Evolutionary conservation across 768 basidiomycete species (phyloP).

Genomic region (Psilocybe azurescens): DNA sequence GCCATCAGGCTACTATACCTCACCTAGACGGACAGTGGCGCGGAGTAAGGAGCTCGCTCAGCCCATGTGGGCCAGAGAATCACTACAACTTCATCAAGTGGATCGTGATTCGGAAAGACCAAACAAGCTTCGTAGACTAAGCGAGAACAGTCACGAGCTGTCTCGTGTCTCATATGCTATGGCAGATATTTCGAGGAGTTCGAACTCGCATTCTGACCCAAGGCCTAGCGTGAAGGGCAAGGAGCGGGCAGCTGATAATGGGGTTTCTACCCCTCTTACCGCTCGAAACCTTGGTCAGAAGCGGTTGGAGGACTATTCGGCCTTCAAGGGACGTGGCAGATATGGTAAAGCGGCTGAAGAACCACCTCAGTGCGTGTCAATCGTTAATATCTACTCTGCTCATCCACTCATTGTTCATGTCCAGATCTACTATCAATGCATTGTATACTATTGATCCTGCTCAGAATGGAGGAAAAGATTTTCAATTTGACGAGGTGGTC

Average conservation of each 20-base stretch:
- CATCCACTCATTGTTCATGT: background rate
- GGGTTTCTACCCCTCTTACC: conserved; percentile 28
- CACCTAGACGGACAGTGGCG: background rate
- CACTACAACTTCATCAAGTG: background rate
- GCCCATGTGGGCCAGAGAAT: background rate
- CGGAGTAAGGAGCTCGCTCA: background rate
- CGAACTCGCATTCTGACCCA: conserved; percentile 5
- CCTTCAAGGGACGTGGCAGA: conserved; percentile 64
- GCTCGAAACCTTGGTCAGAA: conserved; percentile 25
- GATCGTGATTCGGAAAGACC: conserved; percentile 15
- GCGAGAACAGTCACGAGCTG: conserved; percentile 9
- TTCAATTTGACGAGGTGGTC: conserved; percentile 80
- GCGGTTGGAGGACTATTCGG: conserved; percentile 44
- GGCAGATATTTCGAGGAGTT: background rate
- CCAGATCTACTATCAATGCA: conserved; percentile 57
- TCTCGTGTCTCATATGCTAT: background rate
- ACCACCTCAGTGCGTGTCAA: conserved; percentile 30
- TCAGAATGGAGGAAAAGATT: conserved; percentile 67
- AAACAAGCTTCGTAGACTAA: conserved; percentile 23
- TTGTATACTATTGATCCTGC: conserved; percentile 69
- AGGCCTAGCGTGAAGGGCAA: conserved; percentile 23
- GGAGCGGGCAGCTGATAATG: conserved; percentile 18
- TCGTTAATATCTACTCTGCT: background rate
- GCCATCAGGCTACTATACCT: background rate
- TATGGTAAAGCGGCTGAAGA: conserved; percentile 46